Evolutionary conservation across 106 monocot species (phyloP), one percentile per base, ranked within the genome.

Genomic region (Platanthera zijinensis): DNA sequence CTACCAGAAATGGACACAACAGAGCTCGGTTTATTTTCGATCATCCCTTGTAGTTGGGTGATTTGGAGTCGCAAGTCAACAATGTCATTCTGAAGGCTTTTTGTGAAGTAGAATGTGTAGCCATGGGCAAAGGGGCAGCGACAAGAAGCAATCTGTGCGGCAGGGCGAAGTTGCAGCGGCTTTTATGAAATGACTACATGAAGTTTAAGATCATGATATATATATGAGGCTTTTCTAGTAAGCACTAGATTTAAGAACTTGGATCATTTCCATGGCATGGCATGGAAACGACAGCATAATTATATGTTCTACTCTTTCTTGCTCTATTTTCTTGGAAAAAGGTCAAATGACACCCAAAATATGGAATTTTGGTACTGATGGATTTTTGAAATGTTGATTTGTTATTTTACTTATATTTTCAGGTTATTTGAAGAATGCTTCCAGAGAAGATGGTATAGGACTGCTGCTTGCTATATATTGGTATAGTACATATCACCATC

Each of bases 351-450:
- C 7, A 13, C 15, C 15, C 6, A 14, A 3, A 14, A 10, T 48
- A 7, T 14, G 15, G 7, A 70, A 70, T 70, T 17, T 70, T 48
- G 70, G 6, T 70, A 45, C 10, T 48, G 70, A 70, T 15, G n/a
- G 19, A 48, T 50, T 8, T 51, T 6, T 51, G 2, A 50, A 72
- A 72, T 72, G 11, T 51, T 72, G 46, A 72, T 19, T 50, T 17
- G 10, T 72, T 72, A 4, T 72, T 46, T 15, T 70, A 30, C 39
- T 67, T 67, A 4, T 6, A 61, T 74, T 79, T 84, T 46, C 76
- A 99, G 99, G 88, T 85, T 99, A 78, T 99, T 99, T 85, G 99
- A 99, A 85, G 99, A 99, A 84, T 99, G 99, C 78, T 94, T 99
- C 75, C 99, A 94, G 74, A 73, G 90, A 82, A 79, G 99, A 83